Evolutionary conservation across 2,329 filamentous ascomycete genomes (phyloP), one percentile per base, ranked within the genome.

Genomic region (Ophiostoma montium): DNA sequence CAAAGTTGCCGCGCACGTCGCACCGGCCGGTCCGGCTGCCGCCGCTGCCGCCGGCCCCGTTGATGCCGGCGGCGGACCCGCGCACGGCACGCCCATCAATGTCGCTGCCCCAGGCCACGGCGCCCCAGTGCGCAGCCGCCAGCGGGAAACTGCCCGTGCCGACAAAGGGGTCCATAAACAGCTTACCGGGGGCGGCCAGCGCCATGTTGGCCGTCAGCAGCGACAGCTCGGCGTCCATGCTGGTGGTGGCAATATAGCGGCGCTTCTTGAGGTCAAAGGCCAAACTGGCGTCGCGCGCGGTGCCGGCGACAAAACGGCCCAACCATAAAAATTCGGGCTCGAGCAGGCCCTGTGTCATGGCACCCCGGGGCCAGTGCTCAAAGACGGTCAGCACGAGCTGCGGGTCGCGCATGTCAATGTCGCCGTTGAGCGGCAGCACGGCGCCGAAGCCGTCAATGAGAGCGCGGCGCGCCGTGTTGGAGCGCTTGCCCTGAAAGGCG

Each of bases 81-180:
- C 89, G 75, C 47, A 96, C 86, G 57, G 83, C 88, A 15, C 92
- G 76, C 1, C 88, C 88, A 62, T 98, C 92, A 52, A 98, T 95
- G 64, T 98, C 92, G 57, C 85, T 90, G 5, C 92, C 92, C 61
- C 86, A 82, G 1, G 82, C 79, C 13, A 84, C 63, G 1, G 89
- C 87, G 1, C 92, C 92, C 59, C 94, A 95, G 64, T 95, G 84
- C 2, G 89, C 84, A 57, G 86, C 90, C 0, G 92, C 87, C 21
- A 98, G 70, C 1, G 87, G 84, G 60, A 98, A 96, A 48, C 87
- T 90, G 5, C 90, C 92, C 0, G 92, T 96, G 5, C 92, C 92
- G 52, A 92, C 88, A 61, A 98, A 98, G 0, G 92, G 92, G 58
- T 98, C 92, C 59, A 90, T 95, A 58, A 94, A 86, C 2, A 96